Percentiles rank a stretch among this genome's conserved stretches.
Conservation (phyloP, 805 yeast species). For the Hyphopichia homilentoma region DNA sequence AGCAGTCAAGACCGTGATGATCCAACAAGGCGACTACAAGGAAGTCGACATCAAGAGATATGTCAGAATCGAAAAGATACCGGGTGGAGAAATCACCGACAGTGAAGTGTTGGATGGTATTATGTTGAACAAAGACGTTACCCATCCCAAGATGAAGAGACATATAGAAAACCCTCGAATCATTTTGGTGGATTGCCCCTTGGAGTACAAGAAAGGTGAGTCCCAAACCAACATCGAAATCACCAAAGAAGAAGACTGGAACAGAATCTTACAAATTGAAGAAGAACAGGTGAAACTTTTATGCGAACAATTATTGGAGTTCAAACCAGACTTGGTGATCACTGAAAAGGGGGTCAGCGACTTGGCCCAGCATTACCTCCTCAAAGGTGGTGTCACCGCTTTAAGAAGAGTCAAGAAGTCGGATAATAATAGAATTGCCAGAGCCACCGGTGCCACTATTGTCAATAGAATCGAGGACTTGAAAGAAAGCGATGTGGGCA, state of each 20-base stretch:
- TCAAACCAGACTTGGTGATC: conserved; percentile 90
- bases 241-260: conserved; percentile 95
- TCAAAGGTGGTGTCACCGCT: conserved; percentile 90
- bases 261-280: conserved; percentile 89
- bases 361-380: conserved; percentile 91
- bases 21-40: conserved; percentile 56
- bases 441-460: conserved; percentile 97
- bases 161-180: conserved; percentile 84
- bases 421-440: conserved; percentile 93
- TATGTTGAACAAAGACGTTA: conserved; percentile 90
- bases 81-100: conserved; percentile 96
- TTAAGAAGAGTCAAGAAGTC: conserved; percentile 93
- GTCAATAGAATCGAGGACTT: conserved; percentile 94
- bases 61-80: conserved; percentile 90
- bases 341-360: conserved; percentile 99
- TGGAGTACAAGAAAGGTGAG: conserved; percentile 98
- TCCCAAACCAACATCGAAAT: conserved; percentile 97
- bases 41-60: conserved; percentile 94
- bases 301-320: conserved; percentile 79
- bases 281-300: conserved; percentile 91
- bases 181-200: conserved; percentile 88
- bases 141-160: conserved; percentile 98
- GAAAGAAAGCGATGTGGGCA: conserved; percentile 86
- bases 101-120: conserved; percentile 87
- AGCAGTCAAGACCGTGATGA: conserved; percentile 81